phyloP scores from a whole-genome alignment of 306 rosid species.

The Acacia acuminata region DNA sequence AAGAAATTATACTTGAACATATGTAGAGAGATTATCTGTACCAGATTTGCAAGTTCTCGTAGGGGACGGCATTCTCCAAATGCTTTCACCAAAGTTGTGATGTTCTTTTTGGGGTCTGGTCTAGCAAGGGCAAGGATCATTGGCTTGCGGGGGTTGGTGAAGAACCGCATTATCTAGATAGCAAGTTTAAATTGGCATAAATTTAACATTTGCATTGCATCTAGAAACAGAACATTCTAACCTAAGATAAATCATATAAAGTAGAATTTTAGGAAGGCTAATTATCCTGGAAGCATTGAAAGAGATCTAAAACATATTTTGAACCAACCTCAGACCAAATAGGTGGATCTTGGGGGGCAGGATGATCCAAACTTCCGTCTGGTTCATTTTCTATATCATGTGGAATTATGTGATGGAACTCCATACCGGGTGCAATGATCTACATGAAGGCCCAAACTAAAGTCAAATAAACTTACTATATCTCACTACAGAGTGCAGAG shows the following conservation, averaged over 20 bases:
- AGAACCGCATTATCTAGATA: conserved; percentile 94
- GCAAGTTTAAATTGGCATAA: conserved; percentile 31
- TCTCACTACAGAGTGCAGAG: conserved; percentile 1
- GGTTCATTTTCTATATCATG: conserved; percentile 82
- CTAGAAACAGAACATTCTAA: conserved; percentile 15
- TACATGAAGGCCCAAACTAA: conserved; percentile 38
- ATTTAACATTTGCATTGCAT: conserved; percentile 30
- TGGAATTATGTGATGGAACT: conserved; percentile 93
- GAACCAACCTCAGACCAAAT: conserved; percentile 88
- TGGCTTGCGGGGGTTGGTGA: conserved; percentile 92
- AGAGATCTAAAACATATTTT: conserved; percentile 38
- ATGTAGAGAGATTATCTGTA: conserved; percentile 42
- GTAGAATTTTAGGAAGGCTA: conserved; percentile 22
- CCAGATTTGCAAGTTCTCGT: conserved; percentile 95
- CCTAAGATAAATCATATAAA: conserved; percentile 24
- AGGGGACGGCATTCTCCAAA: conserved; percentile 99
- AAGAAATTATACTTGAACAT: conserved; percentile 37
- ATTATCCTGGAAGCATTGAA: conserved; percentile 31
- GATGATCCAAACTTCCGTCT: conserved; percentile 84
- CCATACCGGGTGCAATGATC: conserved; percentile 98
- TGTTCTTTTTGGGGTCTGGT: conserved; percentile 99
- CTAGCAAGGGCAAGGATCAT: conserved; percentile 99
- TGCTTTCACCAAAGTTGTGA: conserved; percentile 94
- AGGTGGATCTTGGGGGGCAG: conserved; percentile 84
- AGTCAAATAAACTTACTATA: conserved; percentile 21